Conservation (phyloP, 106 monocot genomes). For the Allium sativum region DNA sequence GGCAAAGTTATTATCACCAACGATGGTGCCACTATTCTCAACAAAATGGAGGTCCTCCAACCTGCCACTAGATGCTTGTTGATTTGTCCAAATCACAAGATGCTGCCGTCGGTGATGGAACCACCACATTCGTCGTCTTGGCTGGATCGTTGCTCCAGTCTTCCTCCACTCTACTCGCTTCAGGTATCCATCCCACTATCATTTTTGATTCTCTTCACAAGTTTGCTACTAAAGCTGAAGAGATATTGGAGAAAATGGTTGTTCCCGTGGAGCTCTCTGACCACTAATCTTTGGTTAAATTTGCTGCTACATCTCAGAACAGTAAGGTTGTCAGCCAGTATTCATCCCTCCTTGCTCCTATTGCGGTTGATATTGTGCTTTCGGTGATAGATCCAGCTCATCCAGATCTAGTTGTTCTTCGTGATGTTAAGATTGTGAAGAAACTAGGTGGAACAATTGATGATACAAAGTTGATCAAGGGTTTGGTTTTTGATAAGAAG, state of each 20-base stretch:
- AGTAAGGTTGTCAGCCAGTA: constrained; percentile 91
- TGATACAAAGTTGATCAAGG: constrained; percentile 71
- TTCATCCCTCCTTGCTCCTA: constrained; percentile 83
- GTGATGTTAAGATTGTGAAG: constrained; percentile 73
- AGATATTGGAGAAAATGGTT: constrained; percentile 50
- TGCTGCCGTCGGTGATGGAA: constrained; percentile 81
- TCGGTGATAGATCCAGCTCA: constrained; percentile 67
- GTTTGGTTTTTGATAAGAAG: constrained; percentile 84
- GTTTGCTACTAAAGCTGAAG: constrained; percentile 41
- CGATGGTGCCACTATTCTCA: constrained; percentile 93
- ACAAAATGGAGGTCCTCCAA: constrained; percentile 77
- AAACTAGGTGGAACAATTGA: constrained; percentile 92
- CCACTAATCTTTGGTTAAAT: constrained; percentile 73
- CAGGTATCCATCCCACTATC: constrained; percentile 71
- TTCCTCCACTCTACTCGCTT: too few species aligned
- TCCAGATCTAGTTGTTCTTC: constrained; percentile 76
- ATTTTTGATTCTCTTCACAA: constrained; percentile 74
- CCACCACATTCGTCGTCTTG: constrained; percentile 85
- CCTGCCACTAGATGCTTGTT: constrained; percentile 86
- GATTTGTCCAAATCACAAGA: constrained; percentile 85
- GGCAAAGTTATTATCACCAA: constrained; percentile 91
- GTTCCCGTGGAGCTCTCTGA: constrained; percentile 77
- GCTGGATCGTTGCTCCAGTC: constrained; percentile 55
- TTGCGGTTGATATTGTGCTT: constrained; percentile 73
- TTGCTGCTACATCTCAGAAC: constrained; percentile 83